Evolutionary conservation across 2,329 filamentous ascomycete genomes (phyloP), one percentile per base, ranked within the genome.

Genomic region (Fusarium anguioides): DNA sequence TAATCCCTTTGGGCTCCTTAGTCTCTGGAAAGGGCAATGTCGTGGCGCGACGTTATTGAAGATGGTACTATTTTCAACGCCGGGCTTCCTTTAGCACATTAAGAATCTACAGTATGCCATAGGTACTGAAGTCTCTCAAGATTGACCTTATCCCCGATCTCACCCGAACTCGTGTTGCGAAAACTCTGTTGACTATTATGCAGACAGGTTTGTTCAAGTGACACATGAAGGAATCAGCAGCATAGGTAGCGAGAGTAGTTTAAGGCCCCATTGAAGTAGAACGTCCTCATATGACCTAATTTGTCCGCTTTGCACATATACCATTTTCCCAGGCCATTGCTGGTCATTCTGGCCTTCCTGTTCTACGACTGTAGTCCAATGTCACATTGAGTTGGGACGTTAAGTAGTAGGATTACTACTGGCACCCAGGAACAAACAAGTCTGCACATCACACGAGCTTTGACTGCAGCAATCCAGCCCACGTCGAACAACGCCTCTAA

Each of bases 11-110:
- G 27, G 37, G 50, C 20, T 20, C 21, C 31, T 27, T 17, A 17
- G 8, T n/a, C 31, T 64, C 60, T 54, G 18, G 18, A 21, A 52
- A 57, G 40, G 49, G 60, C 17, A 65, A 40, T 49, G n/a, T 33
- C 35, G 64, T 68, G 65, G 65, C 65, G 65, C 49, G 47, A 66
- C 54, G 60, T 68, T 61, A 50, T 60, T 39, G 46, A 40, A 53
- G 61, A 39, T 39, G 35, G 49, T 41, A 49, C 33, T 33, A 36
- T 45, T 51, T 40, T 58, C 46, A 65, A 42, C 33, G 27, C 49
- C 40, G 27, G 17, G 23, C n/a, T 31, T 27, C 31, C 26, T 12
- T 20, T 33, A 27, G 9, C 27, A 21, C 24, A 31, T 23, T 20
- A 23, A n/a, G 40, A 36, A 46, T 37, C 27, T 39, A 31, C n/a